Base-by-base conservation (phyloP, 169 alveolate species). In the Cytauxzoon felis region DNA sequence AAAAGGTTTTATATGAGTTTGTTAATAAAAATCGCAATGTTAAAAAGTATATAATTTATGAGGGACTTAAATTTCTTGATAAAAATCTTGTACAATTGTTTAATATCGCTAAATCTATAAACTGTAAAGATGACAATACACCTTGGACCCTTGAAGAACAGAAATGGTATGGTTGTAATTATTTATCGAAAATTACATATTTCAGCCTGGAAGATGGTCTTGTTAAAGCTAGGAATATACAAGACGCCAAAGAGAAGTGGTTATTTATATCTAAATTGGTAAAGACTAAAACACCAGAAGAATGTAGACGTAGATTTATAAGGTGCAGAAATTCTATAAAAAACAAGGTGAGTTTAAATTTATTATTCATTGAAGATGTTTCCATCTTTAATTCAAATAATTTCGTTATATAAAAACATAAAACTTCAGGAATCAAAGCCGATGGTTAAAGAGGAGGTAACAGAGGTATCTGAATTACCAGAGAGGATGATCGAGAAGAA, bases 251-350 rank as follows among this genome's bases (percentile, higher is more conserved):
- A n/a, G 34, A 73, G 63, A 19, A 57, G 26, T 73, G 83, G 83
- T 19, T 67, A 3, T 38, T 67, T 1, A 67, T 73, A 9, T 54
- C 83, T 18, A 51, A 33, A n/a, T 19, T 73, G 3, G 83, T 73
- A n/a, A 73, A 73, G 78, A 73, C 83, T 1, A 73, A 65, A 54
- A 73, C 66, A 16, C 68, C 83, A 3, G 83, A 64, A n/a, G 78
- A 73, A 48, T 73, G 83, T 53, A 56, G 83, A 8, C 67, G 51
- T 7, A 45, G 83, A n/a, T 73, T 62, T 33, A 47, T 58, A 38
- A 58, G 83, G 8, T 63, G 78, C n/a, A 32, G 83, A 73, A 41
- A 62, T 47, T 21, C 57, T 71, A 43, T 30, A 34, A 73, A 73
- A 29, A 30, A 21, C 34, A 78, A 59, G 72, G 65, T 61, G 32